These are phyloP conservation scores for Candida coquimbonensis DNA, from an alignment of 805 yeast genomes.

Conservation along the genomic window DNA sequence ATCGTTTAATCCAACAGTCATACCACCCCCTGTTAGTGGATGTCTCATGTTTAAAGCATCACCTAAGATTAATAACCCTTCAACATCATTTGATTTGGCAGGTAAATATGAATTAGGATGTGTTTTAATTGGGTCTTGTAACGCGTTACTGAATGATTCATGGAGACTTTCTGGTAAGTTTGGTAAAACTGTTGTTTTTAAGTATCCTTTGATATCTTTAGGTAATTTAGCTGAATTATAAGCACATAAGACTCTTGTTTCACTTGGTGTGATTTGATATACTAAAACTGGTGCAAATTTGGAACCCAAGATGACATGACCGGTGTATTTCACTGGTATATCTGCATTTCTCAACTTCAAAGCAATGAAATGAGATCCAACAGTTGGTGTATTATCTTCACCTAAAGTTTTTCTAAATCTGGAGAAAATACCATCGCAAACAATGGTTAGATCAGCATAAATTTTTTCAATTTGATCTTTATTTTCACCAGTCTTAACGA, in stretches of 20 bases:
- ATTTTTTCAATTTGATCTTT: constrained; percentile 36
- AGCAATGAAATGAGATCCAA: constrained; percentile 85
- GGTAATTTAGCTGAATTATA: constrained; percentile 72
- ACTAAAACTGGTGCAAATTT: constrained; percentile 81
- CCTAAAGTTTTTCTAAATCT: constrained; percentile 75
- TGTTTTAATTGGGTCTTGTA: constrained; percentile 56
- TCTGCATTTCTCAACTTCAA: constrained; percentile 65
- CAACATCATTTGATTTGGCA: constrained; percentile 61
- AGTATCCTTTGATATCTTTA: constrained; percentile 53
- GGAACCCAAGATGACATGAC: constrained; percentile 81
- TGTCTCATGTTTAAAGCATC: constrained; percentile 97
- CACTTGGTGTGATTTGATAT: constrained; percentile 77
- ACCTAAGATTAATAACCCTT: constrained; percentile 79
- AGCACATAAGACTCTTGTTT: constrained; percentile 87
- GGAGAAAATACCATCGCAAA: constrained; percentile 93
- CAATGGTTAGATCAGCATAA: constrained; percentile 59
- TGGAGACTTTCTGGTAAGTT: constrained; percentile 55
- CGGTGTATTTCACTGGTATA: constrained; percentile 70
- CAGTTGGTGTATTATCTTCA: constrained; percentile 51
- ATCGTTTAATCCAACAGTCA: constrained; percentile 95
- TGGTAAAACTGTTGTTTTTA: constrained; percentile 55
- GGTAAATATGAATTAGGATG: constrained; percentile 94
- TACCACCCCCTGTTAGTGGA: constrained; percentile 98
- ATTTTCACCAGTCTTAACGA: constrained; percentile 37
- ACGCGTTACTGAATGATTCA: constrained; percentile 65